Evolutionary conservation across 805 yeast genomes (phyloP), one percentile per base, ranked within the genome.

Genomic region (Metschnikowia bowlesiae): DNA sequence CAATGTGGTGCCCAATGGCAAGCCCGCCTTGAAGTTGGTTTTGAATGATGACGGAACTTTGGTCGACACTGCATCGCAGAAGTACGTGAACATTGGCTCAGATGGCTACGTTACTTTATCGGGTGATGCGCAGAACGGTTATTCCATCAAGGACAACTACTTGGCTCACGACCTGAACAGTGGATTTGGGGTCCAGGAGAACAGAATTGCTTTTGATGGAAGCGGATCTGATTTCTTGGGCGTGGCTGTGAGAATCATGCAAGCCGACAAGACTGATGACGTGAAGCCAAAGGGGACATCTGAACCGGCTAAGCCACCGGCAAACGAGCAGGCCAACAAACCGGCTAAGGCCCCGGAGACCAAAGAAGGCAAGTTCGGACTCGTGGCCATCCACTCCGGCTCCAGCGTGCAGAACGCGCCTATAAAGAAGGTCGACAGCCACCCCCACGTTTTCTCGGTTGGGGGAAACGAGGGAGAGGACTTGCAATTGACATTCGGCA

Each of bases 131-230:
- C 36, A 34, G 8, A 34, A 34, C 10, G 36, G 36, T 8, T 34
- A 6, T 37, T 37, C 58, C 38, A 28, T 59, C 45, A 38, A 44
- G 16, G 48, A 42, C 35, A 52, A 38, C 18, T 47, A 40, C 48
- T 53, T 48, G 43, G 51, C 39, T 6, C 48, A 35, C 50, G 38
- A 48, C 16, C 47, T 32, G 35, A 38, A 32, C 36, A 11, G 31
- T 26, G 49, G 42, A 3, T 52, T 52, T 5, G 45, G 40, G 8
- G 40, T 38, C 28, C 29, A 38, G 16, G 11, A 38, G 14, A 38
- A 38, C 14, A 28, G 85, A 85, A 60, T 82, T 85, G 32, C 42
- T 6, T 38, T 38, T 13, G 40, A 26, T 13, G 22, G 22, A 16
- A 38, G 10, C 16, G 40, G 11, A 22, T 22, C 22, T 22, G 22